These are phyloP conservation scores for Lyophyllum decastes DNA, from an alignment of 768 basidiomycete genomes.

Conservation along the genomic window DNA sequence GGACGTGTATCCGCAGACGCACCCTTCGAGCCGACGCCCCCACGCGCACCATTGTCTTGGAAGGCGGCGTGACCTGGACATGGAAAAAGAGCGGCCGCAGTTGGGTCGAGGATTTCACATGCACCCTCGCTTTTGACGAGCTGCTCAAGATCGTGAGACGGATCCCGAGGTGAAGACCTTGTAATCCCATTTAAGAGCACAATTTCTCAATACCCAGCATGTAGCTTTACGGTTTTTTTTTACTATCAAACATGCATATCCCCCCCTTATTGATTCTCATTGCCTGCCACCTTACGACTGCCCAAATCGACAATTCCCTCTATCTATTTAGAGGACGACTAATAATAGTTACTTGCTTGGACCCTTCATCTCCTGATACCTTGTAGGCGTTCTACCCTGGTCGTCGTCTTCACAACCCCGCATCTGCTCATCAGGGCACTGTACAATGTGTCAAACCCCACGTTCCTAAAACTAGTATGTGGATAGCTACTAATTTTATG, in stretches of 20 bases:
- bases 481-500: neutral
- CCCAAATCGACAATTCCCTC: neutral
- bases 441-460: neutral
- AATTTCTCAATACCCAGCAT: neutral
- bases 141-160: slow-evolving; percentile 41
- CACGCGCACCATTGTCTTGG: slow-evolving; percentile 30
- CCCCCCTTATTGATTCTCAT: neutral
- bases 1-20: slow-evolving; percentile 29
- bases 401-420: neutral
- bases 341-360: neutral
- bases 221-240: neutral
- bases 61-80: slow-evolving; percentile 44
- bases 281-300: neutral
- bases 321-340: neutral
- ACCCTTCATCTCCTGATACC: neutral
- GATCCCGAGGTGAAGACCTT: slow-evolving; percentile 40
- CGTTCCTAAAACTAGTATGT: neutral
- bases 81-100: slow-evolving; percentile 45
- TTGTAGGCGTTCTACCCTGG: neutral
- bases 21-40: slow-evolving; percentile 24
- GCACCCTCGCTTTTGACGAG: slow-evolving; percentile 47
- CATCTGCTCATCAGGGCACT: neutral
- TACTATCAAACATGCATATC: neutral
- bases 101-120: slow-evolving; percentile 49
- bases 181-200: too few relatives aligned